Evolutionary conservation across 768 basidiomycete genomes (phyloP), one percentile per base, ranked within the genome.

Genomic region (Rhodotorula taiwanensis): DNA sequence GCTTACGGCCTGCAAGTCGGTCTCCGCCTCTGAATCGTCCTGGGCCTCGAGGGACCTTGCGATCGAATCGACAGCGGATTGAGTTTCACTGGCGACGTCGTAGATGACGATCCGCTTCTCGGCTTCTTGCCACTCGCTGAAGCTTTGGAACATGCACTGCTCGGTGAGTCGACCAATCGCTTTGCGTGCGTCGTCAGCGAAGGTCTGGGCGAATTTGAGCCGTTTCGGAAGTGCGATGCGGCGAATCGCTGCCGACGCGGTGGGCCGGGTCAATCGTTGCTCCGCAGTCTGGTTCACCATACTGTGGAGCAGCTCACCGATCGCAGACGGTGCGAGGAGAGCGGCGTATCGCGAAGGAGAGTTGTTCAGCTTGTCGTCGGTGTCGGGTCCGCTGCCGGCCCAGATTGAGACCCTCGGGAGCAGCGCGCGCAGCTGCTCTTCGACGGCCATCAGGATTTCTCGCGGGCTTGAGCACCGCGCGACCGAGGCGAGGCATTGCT

Each of bases 391-490:
- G n/a, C 27, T 41, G 15, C 47, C 42, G 39, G 31, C 30, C 21
- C 41, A 15, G 10, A 0, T 50, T 27, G 8, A 47, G 9, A 25
- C 44, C 11, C 25, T 5, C 11, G 34, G 10, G 5, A 30, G 2
- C 5, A 58, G 30, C 39, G 42, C 41, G 21, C 31, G 31, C 0
- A 58, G 28, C 31, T 25, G 5, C 49, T 58, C 39, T 14, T 39
- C 58, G n/a, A 43, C 50, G 11, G 23, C 50, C 23, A 58, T 33
- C 30, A 44, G 49, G 42, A 58, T 33, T 20, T 58, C 58, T 30
- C 43, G 50, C 2, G 58, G 49, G n/a, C 41, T 44, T 23, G 49
- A 16, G 18, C 27, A 23, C 8, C 5, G 9, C 1, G 41, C 58
- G 30, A 58, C 11, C 18, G 52, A 41, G 6, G 2, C 3, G 2